These are phyloP conservation scores for Patellifolia procumbens DNA, from an alignment of 179 eudicot species.

Conservation along the genomic window DNA sequence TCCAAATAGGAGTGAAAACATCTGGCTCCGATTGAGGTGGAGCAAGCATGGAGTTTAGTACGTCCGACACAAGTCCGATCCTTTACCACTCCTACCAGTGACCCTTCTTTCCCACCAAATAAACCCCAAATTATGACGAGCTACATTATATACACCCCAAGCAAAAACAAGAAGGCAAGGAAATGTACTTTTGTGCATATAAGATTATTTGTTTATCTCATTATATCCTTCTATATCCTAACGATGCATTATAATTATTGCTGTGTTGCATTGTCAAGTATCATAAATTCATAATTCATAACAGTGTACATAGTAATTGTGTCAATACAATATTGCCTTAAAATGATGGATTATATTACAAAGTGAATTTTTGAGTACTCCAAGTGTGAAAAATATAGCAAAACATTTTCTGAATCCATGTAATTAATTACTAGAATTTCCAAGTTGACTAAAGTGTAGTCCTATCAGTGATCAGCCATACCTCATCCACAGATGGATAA, in stretches of 20 bases:
- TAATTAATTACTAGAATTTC: background rate
- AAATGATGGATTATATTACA: background rate
- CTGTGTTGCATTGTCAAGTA: background rate
- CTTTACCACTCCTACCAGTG: too few species aligned
- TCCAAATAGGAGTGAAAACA: too few species aligned
- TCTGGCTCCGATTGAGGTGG: too few species aligned
- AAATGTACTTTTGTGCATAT: too few species aligned
- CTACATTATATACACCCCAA: background rate
- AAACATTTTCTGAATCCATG: background rate
- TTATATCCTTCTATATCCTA: background rate
- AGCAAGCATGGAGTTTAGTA: too few species aligned
- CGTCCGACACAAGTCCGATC: too few species aligned
- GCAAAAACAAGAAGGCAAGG: background rate
- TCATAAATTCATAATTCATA: too few species aligned
- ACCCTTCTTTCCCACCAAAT: background rate
- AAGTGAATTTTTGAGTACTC: background rate
- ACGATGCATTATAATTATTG: background rate
- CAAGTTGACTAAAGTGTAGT: background rate
- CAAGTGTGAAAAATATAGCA: background rate
- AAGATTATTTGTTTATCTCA: background rate
- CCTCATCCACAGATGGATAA: background rate
- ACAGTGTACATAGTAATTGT: background rate
- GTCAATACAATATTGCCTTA: background rate
- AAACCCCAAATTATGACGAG: background rate
- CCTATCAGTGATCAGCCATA: background rate